Conservation (phyloP, 2,329 filamentous ascomycete species). For the Fusarium torulosum region DNA sequence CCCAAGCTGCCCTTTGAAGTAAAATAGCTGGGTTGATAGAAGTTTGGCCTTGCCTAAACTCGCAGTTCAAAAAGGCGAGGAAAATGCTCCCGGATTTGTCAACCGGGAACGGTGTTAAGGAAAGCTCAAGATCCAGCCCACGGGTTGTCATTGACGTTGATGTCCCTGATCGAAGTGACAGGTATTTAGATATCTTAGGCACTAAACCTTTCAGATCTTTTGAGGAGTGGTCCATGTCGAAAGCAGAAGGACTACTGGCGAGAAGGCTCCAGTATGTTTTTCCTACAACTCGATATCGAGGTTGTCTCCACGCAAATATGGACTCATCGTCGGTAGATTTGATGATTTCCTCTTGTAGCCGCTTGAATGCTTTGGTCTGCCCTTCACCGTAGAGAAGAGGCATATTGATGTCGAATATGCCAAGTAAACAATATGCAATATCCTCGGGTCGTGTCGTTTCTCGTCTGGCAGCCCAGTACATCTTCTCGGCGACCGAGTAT, state of each 20-base stretch:
- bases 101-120: constrained; percentile 46
- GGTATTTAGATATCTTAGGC: constrained; percentile 42
- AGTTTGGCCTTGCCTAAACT: constrained; percentile 43
- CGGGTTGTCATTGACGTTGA: constrained; percentile 43
- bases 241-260: constrained; percentile 46
- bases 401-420: constrained; percentile 53
- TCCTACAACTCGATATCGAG: constrained; percentile 22
- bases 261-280: constrained; percentile 48
- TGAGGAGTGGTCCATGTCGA: constrained; percentile 39
- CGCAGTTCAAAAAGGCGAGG: constrained; percentile 48
- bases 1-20: constrained; percentile 48
- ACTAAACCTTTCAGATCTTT: constrained; percentile 35
- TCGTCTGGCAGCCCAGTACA: constrained; percentile 51
- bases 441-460: constrained; percentile 50
- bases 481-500: constrained; percentile 47
- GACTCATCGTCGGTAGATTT: constrained; percentile 49
- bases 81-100: constrained; percentile 48
- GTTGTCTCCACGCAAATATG: constrained; percentile 48
- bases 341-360: constrained; percentile 49
- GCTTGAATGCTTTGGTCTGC: constrained; percentile 45
- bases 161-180: constrained; percentile 41
- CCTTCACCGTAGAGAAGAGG: constrained; percentile 53
- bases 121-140: constrained; percentile 46
- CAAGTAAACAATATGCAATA: constrained; percentile 51
- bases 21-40: constrained; percentile 47